Conservation (phyloP, 495 filamentous ascomycete species). For the Arthonia radiata region DNA sequence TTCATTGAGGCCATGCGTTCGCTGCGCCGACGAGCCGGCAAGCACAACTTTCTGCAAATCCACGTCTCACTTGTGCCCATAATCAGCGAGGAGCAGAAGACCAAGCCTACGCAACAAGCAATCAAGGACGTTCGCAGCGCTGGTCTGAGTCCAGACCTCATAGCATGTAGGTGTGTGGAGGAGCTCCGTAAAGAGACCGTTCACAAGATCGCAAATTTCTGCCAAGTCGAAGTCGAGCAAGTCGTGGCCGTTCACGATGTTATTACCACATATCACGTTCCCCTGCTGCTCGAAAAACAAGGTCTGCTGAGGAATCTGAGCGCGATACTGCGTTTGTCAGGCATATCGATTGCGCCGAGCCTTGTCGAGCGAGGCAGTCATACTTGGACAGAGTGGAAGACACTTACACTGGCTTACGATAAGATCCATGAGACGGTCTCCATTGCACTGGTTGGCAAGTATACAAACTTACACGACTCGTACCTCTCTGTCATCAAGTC, state of each 20-base stretch:
- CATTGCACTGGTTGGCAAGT: conserved; percentile 86
- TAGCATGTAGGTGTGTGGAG: conserved; percentile 68
- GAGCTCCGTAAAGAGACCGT: conserved; percentile 49
- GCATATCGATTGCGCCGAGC: conserved; percentile 18
- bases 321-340: conserved; percentile 32
- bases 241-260: conserved; percentile 75
- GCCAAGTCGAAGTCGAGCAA: conserved; percentile 56
- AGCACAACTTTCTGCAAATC: conserved; percentile 65
- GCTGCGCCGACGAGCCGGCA: conserved; percentile 43
- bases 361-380: conserved; percentile 29
- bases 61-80: conserved; percentile 63
- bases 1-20: conserved; percentile 76
- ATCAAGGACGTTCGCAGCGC: conserved; percentile 58
- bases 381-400: conserved; percentile 55
- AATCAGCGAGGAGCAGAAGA: conserved; percentile 67
- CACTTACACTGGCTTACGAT: conserved; percentile 36
- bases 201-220: conserved; percentile 69
- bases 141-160: conserved; percentile 66
- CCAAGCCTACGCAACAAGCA: conserved; percentile 83
- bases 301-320: conserved; percentile 37
- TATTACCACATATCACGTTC: conserved; percentile 72
- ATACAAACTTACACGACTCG: conserved; percentile 54
- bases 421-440: conserved; percentile 37
- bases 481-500: conserved; percentile 67
- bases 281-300: conserved; percentile 64